phyloP scores from a whole-genome alignment of 768 basidiomycete species.

The Sarcomyxa edulis region DNA sequence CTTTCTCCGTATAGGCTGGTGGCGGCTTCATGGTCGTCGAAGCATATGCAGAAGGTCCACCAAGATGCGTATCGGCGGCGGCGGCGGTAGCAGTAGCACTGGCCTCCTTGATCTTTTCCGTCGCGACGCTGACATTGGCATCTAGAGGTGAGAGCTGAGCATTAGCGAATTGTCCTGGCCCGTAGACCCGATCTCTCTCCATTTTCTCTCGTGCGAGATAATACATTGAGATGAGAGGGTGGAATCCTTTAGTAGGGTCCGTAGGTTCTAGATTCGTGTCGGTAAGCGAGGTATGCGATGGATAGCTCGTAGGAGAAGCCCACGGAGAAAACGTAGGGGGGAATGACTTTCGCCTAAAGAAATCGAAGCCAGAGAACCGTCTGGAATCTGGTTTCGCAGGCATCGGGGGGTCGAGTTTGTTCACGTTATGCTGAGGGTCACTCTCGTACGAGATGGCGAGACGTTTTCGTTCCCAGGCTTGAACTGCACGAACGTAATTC shows the following conservation, averaged over 20 bases:
- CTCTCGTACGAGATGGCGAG: conserved; percentile 64
- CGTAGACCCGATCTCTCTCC: conserved; percentile 91
- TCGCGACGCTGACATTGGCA: conserved; percentile 7
- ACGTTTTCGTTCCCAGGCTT: conserved; percentile 74
- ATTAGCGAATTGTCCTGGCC: conserved; percentile 88
- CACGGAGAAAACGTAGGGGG: conserved; percentile 50
- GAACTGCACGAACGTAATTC: conserved; percentile 64
- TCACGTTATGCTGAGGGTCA: conserved; percentile 24
- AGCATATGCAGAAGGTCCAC: conserved; percentile 11
- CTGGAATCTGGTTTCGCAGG: conserved; percentile 64
- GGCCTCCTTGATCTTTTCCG: not conserved
- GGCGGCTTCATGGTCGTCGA: conserved; percentile 10
- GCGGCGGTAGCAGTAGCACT: conserved; percentile 1
- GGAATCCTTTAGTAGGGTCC: conserved; percentile 91
- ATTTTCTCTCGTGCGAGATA: conserved; percentile 94
- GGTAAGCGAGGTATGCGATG: conserved; percentile 39
- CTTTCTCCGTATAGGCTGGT: conserved; percentile 21
- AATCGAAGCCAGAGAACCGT: conserved; percentile 95
- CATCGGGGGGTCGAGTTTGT: conserved; percentile 37
- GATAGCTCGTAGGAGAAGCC: conserved; percentile 33
- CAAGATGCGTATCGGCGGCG: conserved; percentile 12
- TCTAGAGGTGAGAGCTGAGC: conserved; percentile 70
- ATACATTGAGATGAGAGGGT: conserved; percentile 94
- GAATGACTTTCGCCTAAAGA: conserved; percentile 87
- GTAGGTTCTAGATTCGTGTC: conserved; percentile 45